A percentile compares a stretch with the other conserved stretches of the same genome.
Conservation (phyloP, 2,329 filamentous ascomycete species). For the Penicillium hordei region DNA sequence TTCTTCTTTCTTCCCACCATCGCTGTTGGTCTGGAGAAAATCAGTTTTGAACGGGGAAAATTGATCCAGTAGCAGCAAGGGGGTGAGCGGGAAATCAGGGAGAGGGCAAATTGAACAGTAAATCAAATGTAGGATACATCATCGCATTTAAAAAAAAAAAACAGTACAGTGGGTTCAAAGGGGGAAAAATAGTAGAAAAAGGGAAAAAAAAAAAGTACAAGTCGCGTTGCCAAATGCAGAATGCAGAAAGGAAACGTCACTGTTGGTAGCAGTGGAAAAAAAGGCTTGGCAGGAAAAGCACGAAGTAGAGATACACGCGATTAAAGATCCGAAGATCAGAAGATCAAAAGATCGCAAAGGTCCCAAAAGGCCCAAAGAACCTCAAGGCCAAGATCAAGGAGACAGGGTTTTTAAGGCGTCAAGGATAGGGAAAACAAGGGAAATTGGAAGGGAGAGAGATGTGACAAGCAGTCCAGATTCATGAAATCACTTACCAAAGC, state of each 20-base stretch:
- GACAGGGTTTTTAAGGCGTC: not conserved
- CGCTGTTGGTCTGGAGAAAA: slow-evolving; percentile 21
- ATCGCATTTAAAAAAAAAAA: not conserved
- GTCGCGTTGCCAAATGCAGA: slow-evolving; percentile 3
- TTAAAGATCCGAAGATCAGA: not conserved
- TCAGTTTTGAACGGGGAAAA: slow-evolving; percentile 6
- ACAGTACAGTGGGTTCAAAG: not conserved
- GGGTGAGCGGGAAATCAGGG: not conserved
- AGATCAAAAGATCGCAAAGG: not conserved
- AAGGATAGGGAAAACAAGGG: not conserved
- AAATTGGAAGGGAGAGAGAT: not conserved
- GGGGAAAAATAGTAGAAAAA: not conserved
- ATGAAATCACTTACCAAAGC: slow-evolving; percentile 1
- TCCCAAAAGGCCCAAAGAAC: not conserved
- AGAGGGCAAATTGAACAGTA: not conserved
- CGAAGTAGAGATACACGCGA: slow-evolving; percentile 7
- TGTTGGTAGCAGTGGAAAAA: slow-evolving; percentile 1
- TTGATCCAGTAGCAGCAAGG: not conserved
- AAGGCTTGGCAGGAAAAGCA: slow-evolving; percentile 5
- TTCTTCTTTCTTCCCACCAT: slow-evolving; percentile 42
- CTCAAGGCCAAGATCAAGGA: not conserved
- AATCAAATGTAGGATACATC: not conserved
- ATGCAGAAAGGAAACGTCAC: slow-evolving; percentile 5
- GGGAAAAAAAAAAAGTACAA: not conserved
- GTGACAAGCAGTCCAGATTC: not conserved